These are phyloP conservation scores for Acanthamoeba triangularis DNA, from an alignment of 208 protist genomes.

Conservation along the genomic window DNA sequence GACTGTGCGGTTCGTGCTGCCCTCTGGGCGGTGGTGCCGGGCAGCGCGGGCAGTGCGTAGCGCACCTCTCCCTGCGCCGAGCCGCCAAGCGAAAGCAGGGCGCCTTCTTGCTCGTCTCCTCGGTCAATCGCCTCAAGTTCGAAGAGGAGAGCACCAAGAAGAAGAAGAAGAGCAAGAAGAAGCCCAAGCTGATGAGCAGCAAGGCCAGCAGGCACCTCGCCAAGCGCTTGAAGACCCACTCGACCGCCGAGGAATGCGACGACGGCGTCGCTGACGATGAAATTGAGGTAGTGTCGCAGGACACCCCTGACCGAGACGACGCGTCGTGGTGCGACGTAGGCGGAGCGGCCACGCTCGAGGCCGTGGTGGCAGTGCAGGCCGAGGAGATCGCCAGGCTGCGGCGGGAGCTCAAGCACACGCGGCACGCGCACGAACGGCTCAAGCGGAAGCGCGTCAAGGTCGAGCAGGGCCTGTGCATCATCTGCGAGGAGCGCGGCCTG, in stretches of 20 bases:
- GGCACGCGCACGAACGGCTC: constrained; percentile 6
- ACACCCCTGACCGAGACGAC: background rate
- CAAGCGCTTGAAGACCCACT: background rate
- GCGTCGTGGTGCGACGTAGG: background rate
- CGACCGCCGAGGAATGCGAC: background rate
- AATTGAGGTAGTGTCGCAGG: background rate
- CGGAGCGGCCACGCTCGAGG: background rate
- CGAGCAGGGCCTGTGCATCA: constrained; percentile 66
- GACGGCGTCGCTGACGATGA: background rate
- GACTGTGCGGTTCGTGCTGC: constrained; percentile 7
- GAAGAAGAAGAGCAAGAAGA: background rate
- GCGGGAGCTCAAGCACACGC: constrained; percentile 14
- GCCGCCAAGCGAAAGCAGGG: background rate
- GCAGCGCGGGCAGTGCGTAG: background rate
- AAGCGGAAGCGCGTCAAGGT: constrained; percentile 25
- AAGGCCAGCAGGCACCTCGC: background rate
- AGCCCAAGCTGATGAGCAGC: background rate
- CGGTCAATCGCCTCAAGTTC: background rate
- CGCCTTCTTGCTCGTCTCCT: background rate
- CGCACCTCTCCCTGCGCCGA: background rate
- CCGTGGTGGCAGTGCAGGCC: constrained; percentile 2
- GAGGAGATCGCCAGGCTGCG: constrained; percentile 45
- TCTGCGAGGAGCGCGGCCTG: constrained; percentile 43
- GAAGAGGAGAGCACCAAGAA: background rate
- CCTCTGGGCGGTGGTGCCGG: background rate